Evolutionary conservation across 352 stramenopile genomes (phyloP).

Genomic region (Globisporangium mamillatum): DNA sequence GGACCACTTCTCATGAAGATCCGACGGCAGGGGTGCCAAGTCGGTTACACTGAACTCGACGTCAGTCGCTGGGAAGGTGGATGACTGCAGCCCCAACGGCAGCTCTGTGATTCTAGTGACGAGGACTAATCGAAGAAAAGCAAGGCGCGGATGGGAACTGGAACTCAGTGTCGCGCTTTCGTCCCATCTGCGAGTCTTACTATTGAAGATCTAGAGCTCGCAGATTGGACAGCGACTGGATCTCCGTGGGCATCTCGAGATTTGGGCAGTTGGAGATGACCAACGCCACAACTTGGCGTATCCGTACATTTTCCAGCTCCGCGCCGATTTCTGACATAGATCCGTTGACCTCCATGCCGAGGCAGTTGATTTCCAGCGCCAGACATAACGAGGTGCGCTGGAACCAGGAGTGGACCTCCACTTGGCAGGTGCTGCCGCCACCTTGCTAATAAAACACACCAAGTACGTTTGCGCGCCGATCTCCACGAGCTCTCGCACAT

Average conservation of each 20-base stretch:
- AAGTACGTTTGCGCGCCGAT: constrained; percentile 4
- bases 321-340: background rate
- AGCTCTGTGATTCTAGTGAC: background rate
- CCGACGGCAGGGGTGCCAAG: background rate
- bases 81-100: background rate
- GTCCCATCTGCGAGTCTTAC: background rate
- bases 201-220: background rate
- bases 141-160: background rate
- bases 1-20: background rate
- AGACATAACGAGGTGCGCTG: background rate
- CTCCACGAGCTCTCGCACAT: constrained; percentile 4
- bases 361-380: background rate
- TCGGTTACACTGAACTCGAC: background rate
- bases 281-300: background rate
- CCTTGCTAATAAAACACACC: background rate
- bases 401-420: background rate
- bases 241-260: background rate
- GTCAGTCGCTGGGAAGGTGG: background rate
- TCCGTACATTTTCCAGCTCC: background rate
- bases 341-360: background rate
- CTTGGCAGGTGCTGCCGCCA: background rate
- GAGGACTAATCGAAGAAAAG: background rate
- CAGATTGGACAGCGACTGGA: background rate
- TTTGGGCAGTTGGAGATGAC: background rate
- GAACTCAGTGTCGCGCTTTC: background rate